Base-by-base conservation (phyloP, 768 basidiomycete species). In the Coprinopsis strossmayeri region DNA sequence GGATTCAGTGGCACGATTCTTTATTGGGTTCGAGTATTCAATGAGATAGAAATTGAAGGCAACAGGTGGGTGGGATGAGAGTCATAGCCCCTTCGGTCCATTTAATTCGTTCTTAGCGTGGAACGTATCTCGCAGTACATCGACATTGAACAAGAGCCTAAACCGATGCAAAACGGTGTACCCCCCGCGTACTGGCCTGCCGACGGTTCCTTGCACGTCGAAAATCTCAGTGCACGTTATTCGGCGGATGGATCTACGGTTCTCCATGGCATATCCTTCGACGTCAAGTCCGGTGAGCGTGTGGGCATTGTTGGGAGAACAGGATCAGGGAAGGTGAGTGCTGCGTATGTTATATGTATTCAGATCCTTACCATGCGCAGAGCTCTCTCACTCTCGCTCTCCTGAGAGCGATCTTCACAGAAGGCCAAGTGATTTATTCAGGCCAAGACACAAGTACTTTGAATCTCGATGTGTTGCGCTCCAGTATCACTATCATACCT, bases 81-180 rank as follows among this genome's bases (percentile, higher is more conserved):
- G 30, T 7, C 15, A 7, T 15, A 7, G 9, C 15, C 30, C 15
- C 41, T 28, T 11, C 15, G 7, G 30, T 32, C 9, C 30, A 32
- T 15, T 32, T 32, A 32, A 32, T 10, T 28, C 2, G 18, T n/a
- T 48, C 25, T 2, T 21, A 72, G 73, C 54, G 58, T 73, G 20
- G 89, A 93, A 57, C 84, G 91, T 50, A 81, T 91, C 2, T 76
- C 85, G 44, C 81, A 57, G 2, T 84, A 81, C 56, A 57, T 82
- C 17, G 53, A 63, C 21, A 80, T 83, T 46, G 81, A 82, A 39
- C 77, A 79, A 52, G 81, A 84, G 55, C 68, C 71, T 5, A 65
- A 67, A 51, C 51, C 68, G 1, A 66, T 64, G 0, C 44, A 58
- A 3, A 50, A 57, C 1, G 74, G 75, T 27, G 59, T 64, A 27